A percentile compares a stretch with the other conserved stretches of the same genome.
These are phyloP conservation scores for Cicer judaicum DNA, from an alignment of 306 rosid genomes.

Conservation along the genomic window DNA sequence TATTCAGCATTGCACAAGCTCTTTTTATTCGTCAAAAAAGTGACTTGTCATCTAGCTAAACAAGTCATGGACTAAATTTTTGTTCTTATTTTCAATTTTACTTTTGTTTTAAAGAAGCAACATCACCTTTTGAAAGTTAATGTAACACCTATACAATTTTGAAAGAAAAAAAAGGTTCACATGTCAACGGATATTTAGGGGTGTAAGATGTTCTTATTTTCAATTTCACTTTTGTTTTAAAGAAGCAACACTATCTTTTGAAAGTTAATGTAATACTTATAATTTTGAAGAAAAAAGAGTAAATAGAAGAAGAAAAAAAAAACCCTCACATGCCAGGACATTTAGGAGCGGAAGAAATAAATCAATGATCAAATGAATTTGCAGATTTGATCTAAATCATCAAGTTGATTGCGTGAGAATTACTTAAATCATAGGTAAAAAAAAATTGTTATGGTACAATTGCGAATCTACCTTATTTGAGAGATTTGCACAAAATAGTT, in stretches of 20 bases:
- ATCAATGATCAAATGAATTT: too few relatives aligned
- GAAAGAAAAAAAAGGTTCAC: background rate
- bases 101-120: background rate
- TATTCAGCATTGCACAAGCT: too few relatives aligned
- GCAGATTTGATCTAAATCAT: too few relatives aligned
- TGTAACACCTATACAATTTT: background rate
- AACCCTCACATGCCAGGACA: background rate
- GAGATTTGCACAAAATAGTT: too few relatives aligned
- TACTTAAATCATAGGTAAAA: too few relatives aligned
- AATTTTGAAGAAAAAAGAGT: background rate
- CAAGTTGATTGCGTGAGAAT: too few relatives aligned
- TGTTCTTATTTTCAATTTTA: conserved; percentile 39
- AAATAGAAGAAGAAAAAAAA: too few relatives aligned
- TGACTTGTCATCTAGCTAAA: conserved; percentile 37
- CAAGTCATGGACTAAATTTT: conserved; percentile 30
- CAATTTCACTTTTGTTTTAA: conserved; percentile 18
- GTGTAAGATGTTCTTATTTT: conserved; percentile 28
- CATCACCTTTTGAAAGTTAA: conserved; percentile 5
- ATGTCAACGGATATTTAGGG: conserved; percentile 1
- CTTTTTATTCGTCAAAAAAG: background rate
- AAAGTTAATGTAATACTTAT: conserved; percentile 1
- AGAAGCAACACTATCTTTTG: background rate
- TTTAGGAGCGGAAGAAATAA: too few relatives aligned
- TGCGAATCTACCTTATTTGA: too few relatives aligned
- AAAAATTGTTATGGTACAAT: too few relatives aligned